Base-by-base conservation (phyloP, 352 stramenopile genomes). In the Globisporangium parvum region DNA sequence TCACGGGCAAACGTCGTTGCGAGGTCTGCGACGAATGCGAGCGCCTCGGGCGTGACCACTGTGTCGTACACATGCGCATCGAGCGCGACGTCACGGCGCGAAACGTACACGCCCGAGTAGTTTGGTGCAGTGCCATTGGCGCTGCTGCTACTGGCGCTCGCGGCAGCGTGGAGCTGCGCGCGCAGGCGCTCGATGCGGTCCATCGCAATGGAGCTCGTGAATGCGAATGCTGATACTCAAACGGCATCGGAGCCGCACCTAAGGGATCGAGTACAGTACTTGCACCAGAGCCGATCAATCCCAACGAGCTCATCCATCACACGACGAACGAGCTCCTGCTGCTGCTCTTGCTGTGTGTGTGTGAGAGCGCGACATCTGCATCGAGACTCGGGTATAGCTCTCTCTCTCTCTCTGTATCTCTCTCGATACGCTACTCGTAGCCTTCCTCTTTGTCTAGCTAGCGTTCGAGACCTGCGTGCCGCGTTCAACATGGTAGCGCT, bases 1-100 rank as follows among this genome's bases (percentile, higher is more conserved):
- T 87, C 57, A 33, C 42, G 12, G 3, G 90, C 77, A 61, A 97
- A 98, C 45, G 77, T 71, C 52, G 66, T 57, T 18, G 82, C 84
- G 39, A 97, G 60, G 17, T 87, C 75, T 18, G 84, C 77, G 9
- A 98, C 74, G 63, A 98, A 98, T 40, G 75, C 75, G 9, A 97
- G 63, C 12, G 91, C 88, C 23, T 91, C 73, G 33, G 78, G 69
- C 3, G 87, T 95, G 11, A 97, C 66, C 57, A 98, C 91, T 4
- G 80, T 58, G 26, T 77, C 67, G 47, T 85, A 87, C 17, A 76
- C 60, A 20, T 74, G 62, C 15, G 61, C 56, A 17, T 62, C 44
- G 18, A 67, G 37, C 28, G 46, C 41, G 3, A 49, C 51, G 6
- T 76, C 62, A 59, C 57, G 65, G 1, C 49, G 60, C 2, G 73